phyloP scores from a whole-genome alignment of 805 yeast species.

The Hanseniaspora clermontiae region DNA sequence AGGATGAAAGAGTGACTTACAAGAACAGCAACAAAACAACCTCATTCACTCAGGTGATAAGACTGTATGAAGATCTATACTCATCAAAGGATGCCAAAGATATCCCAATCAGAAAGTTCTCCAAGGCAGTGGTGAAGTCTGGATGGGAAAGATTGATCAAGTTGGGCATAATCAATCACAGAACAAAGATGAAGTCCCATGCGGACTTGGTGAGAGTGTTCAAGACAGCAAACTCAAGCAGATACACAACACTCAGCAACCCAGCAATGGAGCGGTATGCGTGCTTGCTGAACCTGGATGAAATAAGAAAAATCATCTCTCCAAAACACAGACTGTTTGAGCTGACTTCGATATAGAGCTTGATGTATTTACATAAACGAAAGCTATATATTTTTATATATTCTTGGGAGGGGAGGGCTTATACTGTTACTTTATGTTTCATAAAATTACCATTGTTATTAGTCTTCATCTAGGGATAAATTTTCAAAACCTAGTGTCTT shows the following conservation, averaged over 20 bases:
- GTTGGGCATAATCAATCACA: slow-evolving; percentile 42
- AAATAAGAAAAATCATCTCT: slow-evolving; percentile 30
- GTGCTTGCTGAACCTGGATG: slow-evolving; percentile 40
- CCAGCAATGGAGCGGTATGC: slow-evolving; percentile 39
- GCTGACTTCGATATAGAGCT: slow-evolving; percentile 25
- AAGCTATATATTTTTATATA: background rate
- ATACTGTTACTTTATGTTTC: too few relatives aligned
- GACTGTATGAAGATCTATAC: background rate
- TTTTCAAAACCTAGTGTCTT: slow-evolving; percentile 7
- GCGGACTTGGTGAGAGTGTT: slow-evolving; percentile 31
- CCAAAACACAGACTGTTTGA: slow-evolving; percentile 24
- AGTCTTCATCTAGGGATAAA: slow-evolving; percentile 5
- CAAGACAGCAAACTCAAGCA: slow-evolving; percentile 31
- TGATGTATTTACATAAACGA: background rate
- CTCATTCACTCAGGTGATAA: background rate
- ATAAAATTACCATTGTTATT: background rate
- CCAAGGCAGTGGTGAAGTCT: slow-evolving; percentile 36
- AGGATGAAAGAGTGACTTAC: background rate
- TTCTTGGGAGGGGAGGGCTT: too few relatives aligned
- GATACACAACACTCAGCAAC: slow-evolving; percentile 27
- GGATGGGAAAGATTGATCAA: slow-evolving; percentile 63
- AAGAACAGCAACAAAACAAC: background rate
- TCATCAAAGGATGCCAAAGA: background rate
- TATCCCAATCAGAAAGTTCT: background rate
- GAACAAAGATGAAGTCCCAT: slow-evolving; percentile 32